A percentile compares a stretch with the other conserved stretches of the same genome.
Conservation (phyloP, 306 rosid genomes). For the Citrullus mucosospermus region DNA sequence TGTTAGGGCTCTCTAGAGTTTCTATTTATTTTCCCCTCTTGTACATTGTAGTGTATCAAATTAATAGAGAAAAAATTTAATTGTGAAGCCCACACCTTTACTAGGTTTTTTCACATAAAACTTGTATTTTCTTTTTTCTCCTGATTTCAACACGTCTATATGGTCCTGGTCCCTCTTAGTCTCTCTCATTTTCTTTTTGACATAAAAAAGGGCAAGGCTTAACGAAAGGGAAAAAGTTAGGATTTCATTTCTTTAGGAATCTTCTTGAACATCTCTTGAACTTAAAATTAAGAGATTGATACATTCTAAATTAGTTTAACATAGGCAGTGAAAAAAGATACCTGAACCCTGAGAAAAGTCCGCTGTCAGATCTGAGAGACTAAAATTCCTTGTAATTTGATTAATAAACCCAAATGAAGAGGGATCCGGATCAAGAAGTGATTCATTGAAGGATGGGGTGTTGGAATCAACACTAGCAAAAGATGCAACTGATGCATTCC, state of each 20-base stretch:
- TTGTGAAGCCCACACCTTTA: too few species aligned
- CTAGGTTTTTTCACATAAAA: too few species aligned
- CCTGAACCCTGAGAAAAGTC: constrained; percentile 81
- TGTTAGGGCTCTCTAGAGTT: too few species aligned
- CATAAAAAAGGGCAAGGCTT: background rate
- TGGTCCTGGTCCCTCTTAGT: background rate
- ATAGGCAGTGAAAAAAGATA: constrained; percentile 12
- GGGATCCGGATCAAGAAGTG: constrained; percentile 43
- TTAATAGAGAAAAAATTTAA: too few species aligned
- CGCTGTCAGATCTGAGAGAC: constrained; percentile 74
- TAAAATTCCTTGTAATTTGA: constrained; percentile 71
- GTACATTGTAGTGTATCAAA: too few species aligned
- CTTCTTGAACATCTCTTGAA: background rate
- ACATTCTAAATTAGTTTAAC: background rate
- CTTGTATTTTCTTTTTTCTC: too few species aligned
- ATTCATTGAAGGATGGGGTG: constrained; percentile 40
- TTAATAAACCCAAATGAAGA: constrained; percentile 58
- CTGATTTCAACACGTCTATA: background rate
- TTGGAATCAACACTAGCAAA: constrained; percentile 44
- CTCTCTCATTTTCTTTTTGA: background rate
- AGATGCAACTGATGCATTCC: constrained; percentile 50
- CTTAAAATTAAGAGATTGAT: background rate
- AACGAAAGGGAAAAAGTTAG: background rate
- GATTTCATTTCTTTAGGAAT: background rate
- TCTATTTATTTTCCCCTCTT: too few species aligned